A percentile compares a stretch with the other conserved stretches of the same genome.
Evolutionary conservation across 1,284 basidiomycete genomes (phyloP).

Genomic region (Cryptococcus maquisensis): DNA sequence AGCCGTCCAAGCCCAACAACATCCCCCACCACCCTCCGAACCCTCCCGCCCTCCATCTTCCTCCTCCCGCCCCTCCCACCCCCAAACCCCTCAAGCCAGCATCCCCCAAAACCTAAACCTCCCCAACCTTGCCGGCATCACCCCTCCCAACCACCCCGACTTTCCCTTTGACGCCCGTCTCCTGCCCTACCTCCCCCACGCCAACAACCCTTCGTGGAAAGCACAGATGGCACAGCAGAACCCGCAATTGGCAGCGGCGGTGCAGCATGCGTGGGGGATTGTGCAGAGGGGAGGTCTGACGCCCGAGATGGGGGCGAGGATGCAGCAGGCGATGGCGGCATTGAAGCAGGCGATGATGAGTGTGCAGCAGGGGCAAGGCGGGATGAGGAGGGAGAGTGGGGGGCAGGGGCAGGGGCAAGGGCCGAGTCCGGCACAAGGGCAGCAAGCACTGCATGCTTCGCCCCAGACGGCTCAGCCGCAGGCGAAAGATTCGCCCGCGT

Average conservation of each 20-base stretch:
- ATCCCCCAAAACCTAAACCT: constrained; percentile 19
- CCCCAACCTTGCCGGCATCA: constrained; percentile 2
- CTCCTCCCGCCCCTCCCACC: too few species aligned
- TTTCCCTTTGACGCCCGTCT: constrained; percentile 44
- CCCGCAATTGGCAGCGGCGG: constrained; percentile 21
- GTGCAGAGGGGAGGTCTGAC: constrained; percentile 21
- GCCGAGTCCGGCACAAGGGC: neutral
- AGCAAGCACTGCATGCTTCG: neutral
- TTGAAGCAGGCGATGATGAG: neutral
- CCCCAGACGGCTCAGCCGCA: neutral
- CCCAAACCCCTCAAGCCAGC: too few species aligned
- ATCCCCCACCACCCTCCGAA: too few species aligned
- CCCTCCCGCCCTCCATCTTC: too few species aligned
- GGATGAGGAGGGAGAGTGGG: neutral
- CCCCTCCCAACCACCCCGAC: constrained; percentile 13
- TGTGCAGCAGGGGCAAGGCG: neutral
- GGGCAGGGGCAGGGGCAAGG: constrained; percentile 14
- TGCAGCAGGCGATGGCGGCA: constrained; percentile 31
- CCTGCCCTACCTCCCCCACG: constrained; percentile 21
- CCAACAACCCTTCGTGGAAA: constrained; percentile 31
- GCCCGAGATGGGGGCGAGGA: constrained; percentile 33
- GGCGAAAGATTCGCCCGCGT: constrained; percentile 11
- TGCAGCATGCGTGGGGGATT: constrained; percentile 15
- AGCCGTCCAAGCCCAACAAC: constrained; percentile 19
- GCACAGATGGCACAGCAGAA: constrained; percentile 31